Evolutionary conservation across 345 rosid genomes (phyloP), one percentile per base, ranked within the genome.

Genomic region (Gossypium bickii): DNA sequence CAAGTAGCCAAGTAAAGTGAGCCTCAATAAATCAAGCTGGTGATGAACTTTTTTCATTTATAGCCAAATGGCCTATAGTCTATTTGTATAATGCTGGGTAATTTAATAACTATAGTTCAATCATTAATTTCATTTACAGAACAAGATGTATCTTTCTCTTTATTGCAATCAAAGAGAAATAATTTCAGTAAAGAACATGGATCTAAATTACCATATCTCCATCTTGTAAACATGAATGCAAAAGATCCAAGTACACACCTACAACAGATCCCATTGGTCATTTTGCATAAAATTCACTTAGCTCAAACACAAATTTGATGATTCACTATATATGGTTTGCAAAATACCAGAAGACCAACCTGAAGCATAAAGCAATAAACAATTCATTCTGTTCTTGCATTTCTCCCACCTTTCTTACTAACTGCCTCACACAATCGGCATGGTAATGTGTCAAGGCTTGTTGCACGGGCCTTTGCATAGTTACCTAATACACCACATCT

Each of bases 381-480:
- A 58, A 12, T 9, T 61, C 72, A 72, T 71, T 65, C 64, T 61
- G 80, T 79, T 63, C 48, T 58, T 0, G 93, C 87, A 22, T 83
- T 81, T 82, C 91, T 83, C 11, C 98, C 97, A 9, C 95, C 92
- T 81, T 82, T 87, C 76, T 78, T 79, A 71, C 96, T 88, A 62
- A 94, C 85, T 25, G 85, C 92, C 78, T 89, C 93, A 2, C 98
- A 91, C 83, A 94, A 80, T 67, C 98, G 76, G 81, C 98, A 94
- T 0, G 98, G 98, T 84, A 94, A 74, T 0, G 97, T 86, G 86
- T 94, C 98, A 0, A 94, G 92, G 83, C 97, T 94, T 15, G 79
- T 67, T 0, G 93, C 82, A 0, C 97, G 91, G 0, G 89, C 77
- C 77, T 76, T 88, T 12, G 87, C 78, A 4, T 92, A 92, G 87